Evolutionary conservation across 2,329 filamentous ascomycete species (phyloP), one percentile per base, ranked within the genome.

Genomic region (Sphaerostilbella broomeana): DNA sequence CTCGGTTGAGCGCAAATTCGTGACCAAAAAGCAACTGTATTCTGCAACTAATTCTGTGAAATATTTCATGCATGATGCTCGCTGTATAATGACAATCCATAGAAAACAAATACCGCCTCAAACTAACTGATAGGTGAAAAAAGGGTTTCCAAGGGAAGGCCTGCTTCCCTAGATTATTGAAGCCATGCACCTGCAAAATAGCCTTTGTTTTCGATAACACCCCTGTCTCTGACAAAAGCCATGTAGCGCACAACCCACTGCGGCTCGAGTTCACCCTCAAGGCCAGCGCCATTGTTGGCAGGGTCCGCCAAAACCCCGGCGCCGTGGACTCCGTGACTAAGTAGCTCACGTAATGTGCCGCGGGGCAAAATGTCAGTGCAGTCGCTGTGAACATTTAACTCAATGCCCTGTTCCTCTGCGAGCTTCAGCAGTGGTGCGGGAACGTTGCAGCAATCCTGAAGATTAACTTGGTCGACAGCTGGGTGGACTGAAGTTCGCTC

Each of bases 201-300:
- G 6, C 92, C 92, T 69, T 97, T 98, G 59, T 92, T 95, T 70
- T 98, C 92, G 49, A 98, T 90, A 7, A 98, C 92, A 11, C 92
- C 92, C 38, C 92, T 74, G 59, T 97, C 84, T 60, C 85, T 84
- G 27, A 97, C 86, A 43, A 97, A 90, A 1, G 92, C 92, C 25
- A 90, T 95, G 60, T 98, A 98, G 60, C 97, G 94, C 50, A 90
- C 83, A 19, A 97, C 92, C 90, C 92, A 98, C 58, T 90, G 81
- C 19, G 92, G 89, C 43, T 78, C 75, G 34, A 97, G 73, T 48
- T 95, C 80, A 4, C 87, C 89, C 50, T 75, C 71, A 42, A 94
- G 67, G 1, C 84, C 83, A 8, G 67, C 61, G 13, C 61, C 58
- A 10, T 65, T 53, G 56, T 69, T 62, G 6, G 71, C 67, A n/a